Conservation (phyloP, 1,139 yeast genomes). For the Kazachstania sp. region DNA sequence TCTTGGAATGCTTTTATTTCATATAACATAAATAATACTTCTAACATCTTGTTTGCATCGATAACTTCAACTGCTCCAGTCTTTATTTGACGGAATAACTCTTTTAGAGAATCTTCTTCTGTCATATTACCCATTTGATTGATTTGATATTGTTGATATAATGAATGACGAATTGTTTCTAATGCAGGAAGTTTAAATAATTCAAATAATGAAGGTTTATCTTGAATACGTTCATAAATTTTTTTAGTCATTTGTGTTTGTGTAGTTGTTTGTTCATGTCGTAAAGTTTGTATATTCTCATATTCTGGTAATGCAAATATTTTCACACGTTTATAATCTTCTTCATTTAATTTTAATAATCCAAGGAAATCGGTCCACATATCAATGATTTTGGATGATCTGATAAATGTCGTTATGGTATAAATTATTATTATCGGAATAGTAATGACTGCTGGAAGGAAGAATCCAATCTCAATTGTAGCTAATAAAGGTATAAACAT, state of each 20-base stretch:
- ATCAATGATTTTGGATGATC: conserved; percentile 20
- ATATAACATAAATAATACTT: not conserved
- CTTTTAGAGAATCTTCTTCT: conserved; percentile 2
- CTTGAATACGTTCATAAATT: not conserved
- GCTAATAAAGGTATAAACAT: not conserved
- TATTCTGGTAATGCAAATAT: conserved; percentile 3
- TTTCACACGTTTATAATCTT: conserved; percentile 9
- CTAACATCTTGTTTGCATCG: not conserved
- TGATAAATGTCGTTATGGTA: conserved; percentile 16
- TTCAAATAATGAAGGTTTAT: not conserved
- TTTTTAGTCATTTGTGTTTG: not conserved
- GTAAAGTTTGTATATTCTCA: not conserved
- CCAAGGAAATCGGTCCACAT: conserved; percentile 22
- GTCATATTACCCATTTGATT: conserved; percentile 7
- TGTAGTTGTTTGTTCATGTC: not conserved
- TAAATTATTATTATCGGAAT: conserved; percentile 12
- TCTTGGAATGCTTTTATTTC: not conserved
- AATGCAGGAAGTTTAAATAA: not conserved
- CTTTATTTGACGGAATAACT: conserved; percentile 2
- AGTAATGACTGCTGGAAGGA: conserved; percentile 16
- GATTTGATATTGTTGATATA: not conserved
- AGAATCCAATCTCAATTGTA: conserved; percentile 9
- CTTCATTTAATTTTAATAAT: conserved; percentile 13
- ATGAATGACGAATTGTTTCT: not conserved
- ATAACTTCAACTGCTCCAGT: not conserved